Base-by-base conservation (phyloP, 306 rosid genomes). In the Gynostemma pentaphyllum region DNA sequence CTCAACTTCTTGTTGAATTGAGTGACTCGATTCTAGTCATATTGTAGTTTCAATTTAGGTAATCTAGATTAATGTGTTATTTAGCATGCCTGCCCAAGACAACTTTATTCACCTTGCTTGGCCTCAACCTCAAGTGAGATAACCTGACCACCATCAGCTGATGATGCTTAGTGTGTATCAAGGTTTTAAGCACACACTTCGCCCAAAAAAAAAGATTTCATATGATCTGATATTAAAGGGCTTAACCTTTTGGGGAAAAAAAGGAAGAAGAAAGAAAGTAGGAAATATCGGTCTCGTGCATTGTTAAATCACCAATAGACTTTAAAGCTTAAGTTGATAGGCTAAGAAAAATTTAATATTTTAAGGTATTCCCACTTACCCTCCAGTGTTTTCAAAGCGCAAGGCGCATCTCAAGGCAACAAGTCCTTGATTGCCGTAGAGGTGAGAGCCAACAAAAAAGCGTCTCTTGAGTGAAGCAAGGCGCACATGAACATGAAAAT, bases 191-290 rank as follows among this genome's bases (percentile, higher is more conserved):
- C 18, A 59, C 18, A n/a, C 18, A 34, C 62, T 54, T 29, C 62
- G n/a, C n/a, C n/a, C n/a, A n/a, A n/a, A n/a, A n/a, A 34, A 19
- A 15, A 34, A 13, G 32, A 34, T 16, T 30, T 30, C 5, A 34
- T 56, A 56, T 56, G 63, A 18, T 56, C 19, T 57, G 28, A 57
- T 36, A 24, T 57, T 11, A 44, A 39, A 60, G 47, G 44, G 27
- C 16, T 56, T 56, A 32, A n/a, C 9, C 30, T 56, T n/a, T n/a
- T n/a, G n/a, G n/a, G n/a, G n/a, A n/a, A 44, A 56, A 56, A 34
- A 56, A 56, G 26, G 4, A 34, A 34, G 23, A 39, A 21, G 13
- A 21, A 21, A 57, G n/a, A n/a, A n/a, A n/a, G n/a, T n/a, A 57
- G 28, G 45, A 57, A 37, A 44, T 29, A 0, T 22, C 6, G 64